Base-by-base conservation (phyloP, 2,329 filamentous ascomycete species). In the Pseudopithomyces chartarum region DNA sequence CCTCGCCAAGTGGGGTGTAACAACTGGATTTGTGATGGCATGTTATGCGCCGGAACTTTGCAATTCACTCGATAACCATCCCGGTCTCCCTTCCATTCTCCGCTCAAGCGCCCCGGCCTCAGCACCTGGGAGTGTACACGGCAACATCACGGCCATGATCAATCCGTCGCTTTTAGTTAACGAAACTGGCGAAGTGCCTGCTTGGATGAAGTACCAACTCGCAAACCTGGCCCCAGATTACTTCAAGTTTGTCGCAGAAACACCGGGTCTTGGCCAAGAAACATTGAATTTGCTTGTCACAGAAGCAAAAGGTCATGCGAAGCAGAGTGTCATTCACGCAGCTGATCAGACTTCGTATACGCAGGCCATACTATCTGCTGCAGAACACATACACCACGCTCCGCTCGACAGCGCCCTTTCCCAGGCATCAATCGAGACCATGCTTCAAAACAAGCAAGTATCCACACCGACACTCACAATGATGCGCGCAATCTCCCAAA, bases 1-100 rank as follows among this genome's bases (percentile, higher is more conserved):
- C 8, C 38, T 66, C 12, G 46, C 56, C 8, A 38, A 29, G n/a
- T 56, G 54, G 43, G 60, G 64, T 22, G 56, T 66, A 19, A 66
- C 63, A 32, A 64, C 58, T 12, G 55, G 39, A 3, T 33, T 63
- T 19, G 45, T 32, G 8, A 46, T 52, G 40, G 45, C 51, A 11
- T 54, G 51, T 34, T 45, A 50, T 19, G 11, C 38, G n/a, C 50
- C 29, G 15, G 29, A 46, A 26, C 33, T 53, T 11, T 53, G 48
- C 43, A 39, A 19, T 11, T 42, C 42, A 15, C 49, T 57, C 13
- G 23, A 23, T 4, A 48, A 53, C 29, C 39, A 47, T 13, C 19
- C 43, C 8, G 55, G 42, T n/a, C 43, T 57, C 8, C 26, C 39
- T 29, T 38, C 39, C n/a, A 19, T 44, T 13, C 11, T 40, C 11